Percentiles rank a stretch among this genome's conserved stretches.
Evolutionary conservation across 2,329 filamentous ascomycete genomes (phyloP).

Genomic region (Aspergillus tanneri): DNA sequence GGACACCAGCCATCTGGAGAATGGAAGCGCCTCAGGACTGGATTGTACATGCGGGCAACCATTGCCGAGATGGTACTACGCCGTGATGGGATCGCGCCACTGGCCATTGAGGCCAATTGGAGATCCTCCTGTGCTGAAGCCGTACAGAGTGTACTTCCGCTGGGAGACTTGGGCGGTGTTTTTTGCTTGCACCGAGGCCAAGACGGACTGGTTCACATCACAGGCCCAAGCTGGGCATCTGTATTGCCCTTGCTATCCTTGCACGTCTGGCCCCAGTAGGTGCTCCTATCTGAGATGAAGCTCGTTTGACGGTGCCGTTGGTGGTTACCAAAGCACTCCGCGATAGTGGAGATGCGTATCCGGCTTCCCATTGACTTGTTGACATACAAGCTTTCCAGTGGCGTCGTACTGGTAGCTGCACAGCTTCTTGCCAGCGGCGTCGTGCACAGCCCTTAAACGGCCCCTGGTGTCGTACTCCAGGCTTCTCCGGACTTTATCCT

Average conservation of each 20-base stretch:
- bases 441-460: too few relatives aligned
- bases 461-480: too few relatives aligned
- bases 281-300: conserved; percentile 3
- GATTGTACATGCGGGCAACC: conserved; percentile 19
- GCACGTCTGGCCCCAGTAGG: conserved; percentile 6
- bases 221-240: conserved; percentile 2
- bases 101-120: conserved; percentile 14
- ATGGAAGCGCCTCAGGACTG: conserved; percentile 14
- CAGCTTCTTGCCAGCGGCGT: too few relatives aligned
- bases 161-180: neutral
- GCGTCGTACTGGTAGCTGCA: too few relatives aligned
- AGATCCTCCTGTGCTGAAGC: neutral
- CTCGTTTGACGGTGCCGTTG: neutral
- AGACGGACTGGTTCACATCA: neutral
- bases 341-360: too few relatives aligned
- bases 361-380: too few relatives aligned
- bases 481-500: too few relatives aligned
- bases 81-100: conserved; percentile 16
- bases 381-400: too few relatives aligned
- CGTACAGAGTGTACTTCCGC: conserved; percentile 9
- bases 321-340: too few relatives aligned
- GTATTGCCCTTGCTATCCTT: neutral
- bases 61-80: conserved; percentile 15
- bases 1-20: conserved; percentile 14
- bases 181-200: neutral